phyloP scores from a whole-genome alignment of 2,329 filamentous ascomycete genomes.

The Fusarium austroafricanum region DNA sequence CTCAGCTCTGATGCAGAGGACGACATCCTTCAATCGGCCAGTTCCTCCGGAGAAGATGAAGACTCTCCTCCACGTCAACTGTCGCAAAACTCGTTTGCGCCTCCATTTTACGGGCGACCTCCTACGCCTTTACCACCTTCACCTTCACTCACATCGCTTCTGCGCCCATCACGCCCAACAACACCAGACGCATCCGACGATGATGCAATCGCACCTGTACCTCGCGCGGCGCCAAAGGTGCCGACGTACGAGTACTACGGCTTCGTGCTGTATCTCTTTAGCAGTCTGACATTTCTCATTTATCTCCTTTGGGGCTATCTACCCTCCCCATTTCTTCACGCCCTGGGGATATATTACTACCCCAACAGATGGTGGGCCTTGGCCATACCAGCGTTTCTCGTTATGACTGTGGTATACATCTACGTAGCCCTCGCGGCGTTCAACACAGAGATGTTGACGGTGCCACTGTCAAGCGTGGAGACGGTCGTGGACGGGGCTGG shows the following conservation, averaged over 20 bases:
- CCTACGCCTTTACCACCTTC: conserved; percentile 93
- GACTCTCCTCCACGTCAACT: conserved; percentile 58
- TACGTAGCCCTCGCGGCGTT: conserved; percentile 93
- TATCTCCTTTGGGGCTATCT: conserved; percentile 88
- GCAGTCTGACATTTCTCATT: conserved; percentile 80
- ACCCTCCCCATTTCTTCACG: conserved; percentile 90
- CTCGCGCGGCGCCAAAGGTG: conserved; percentile 88
- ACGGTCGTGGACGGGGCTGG: conserved; percentile 92
- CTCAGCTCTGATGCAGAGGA: conserved; percentile 52
- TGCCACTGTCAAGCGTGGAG: conserved; percentile 82
- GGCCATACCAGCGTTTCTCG: conserved; percentile 89
- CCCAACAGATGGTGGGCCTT: conserved; percentile 98
- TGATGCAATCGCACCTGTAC: conserved; percentile 85
- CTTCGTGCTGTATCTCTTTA: conserved; percentile 95
- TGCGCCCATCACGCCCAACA: conserved; percentile 90
- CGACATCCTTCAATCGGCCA: conserved; percentile 51
- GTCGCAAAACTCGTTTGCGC: conserved; percentile 70
- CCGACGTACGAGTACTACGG: conserved; percentile 99
- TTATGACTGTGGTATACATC: conserved; percentile 89
- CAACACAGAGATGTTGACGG: conserved; percentile 88
- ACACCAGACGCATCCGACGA: conserved; percentile 93
- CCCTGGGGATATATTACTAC: conserved; percentile 95
- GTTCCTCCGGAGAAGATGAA: conserved; percentile 47
- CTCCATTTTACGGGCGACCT: conserved; percentile 97
- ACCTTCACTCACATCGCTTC: conserved; percentile 89